Evolutionary conservation across 768 basidiomycete species (phyloP), one percentile per base, ranked within the genome.

Genomic region (Lentinula raphanica): DNA sequence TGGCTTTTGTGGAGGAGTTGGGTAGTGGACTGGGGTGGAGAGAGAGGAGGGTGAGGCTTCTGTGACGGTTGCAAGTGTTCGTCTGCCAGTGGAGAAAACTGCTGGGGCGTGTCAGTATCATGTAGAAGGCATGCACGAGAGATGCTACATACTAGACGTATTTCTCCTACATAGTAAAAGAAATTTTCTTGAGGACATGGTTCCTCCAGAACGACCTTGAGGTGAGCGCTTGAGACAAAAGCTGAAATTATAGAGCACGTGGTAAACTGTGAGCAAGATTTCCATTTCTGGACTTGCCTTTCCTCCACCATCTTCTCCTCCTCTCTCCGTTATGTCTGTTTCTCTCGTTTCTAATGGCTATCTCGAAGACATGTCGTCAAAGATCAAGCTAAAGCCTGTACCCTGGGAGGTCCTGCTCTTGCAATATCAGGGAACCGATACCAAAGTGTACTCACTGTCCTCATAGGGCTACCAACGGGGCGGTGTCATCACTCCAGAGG

Each of bases 391-490:
- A 7, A 97, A 95, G 71, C 86, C 88, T 1, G 92, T 97, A 9
- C 94, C 94, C 62, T 98, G 96, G 96, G 94, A 97, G 87, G 96
- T 96, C 58, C 42, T 5, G 9, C 2, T 5, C 51, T 35, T 1
- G 3, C 17, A 8, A 13, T 13, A n/a, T 5, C 25, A 8, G 15
- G 3, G 3, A 32, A 19, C 12, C 23, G 21, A 4, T 0, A 17
- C 29, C 15, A 21, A 45, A 35, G 21, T 44, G 38, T 50, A 40
- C 44, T 48, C 44, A 40, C 66, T 51, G 31, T 49, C 36, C 28
- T 45, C 50, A 23, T 64, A 98, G 94, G 94, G 90, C 60, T 97
- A 98, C 76, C 94, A 97, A 75, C 87, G 96, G 63, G 94, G 93
- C 45, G 92, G 87, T 45, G 84, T 94, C 42, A 83, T 98, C 66